These are phyloP conservation scores for Naegleria gruberi DNA, from an alignment of 208 protist species.

Conservation along the genomic window DNA sequence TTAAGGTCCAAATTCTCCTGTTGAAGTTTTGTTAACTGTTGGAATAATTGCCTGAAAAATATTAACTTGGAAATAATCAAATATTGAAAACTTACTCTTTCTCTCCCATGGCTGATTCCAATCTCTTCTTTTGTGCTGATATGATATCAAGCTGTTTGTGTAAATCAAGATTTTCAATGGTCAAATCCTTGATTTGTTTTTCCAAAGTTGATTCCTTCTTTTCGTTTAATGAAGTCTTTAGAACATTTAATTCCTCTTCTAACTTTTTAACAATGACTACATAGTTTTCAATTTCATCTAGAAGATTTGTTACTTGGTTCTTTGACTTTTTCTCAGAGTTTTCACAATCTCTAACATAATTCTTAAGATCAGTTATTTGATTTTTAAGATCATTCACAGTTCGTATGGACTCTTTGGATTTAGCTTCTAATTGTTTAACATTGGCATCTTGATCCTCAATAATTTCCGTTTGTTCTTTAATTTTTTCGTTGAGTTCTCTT, in stretches of 20 bases:
- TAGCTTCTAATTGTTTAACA: neutral
- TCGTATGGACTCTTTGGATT: neutral
- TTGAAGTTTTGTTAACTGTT: neutral
- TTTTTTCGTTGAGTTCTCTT: neutral
- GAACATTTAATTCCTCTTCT: neutral
- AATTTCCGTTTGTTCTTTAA: neutral
- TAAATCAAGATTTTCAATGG: neutral
- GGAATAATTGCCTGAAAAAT: neutral
- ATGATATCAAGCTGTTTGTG: neutral
- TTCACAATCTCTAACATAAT: neutral
- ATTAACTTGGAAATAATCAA: no score
- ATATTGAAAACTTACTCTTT: neutral
- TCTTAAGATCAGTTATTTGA: neutral
- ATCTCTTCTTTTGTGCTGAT: neutral
- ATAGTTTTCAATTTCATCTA: neutral
- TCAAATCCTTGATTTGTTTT: neutral
- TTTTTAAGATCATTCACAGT: neutral
- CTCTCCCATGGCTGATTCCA: neutral
- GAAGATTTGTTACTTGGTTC: neutral
- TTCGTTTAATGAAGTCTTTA: neutral
- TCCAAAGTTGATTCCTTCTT: neutral
- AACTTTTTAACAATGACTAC: neutral
- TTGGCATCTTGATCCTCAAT: neutral
- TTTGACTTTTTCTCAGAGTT: neutral
- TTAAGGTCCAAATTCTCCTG: neutral